A percentile compares a stretch with the other conserved stretches of the same genome.
These are phyloP conservation scores for Hyaloperonospora brassicae DNA, from an alignment of 352 stramenopile species.

Conservation along the genomic window DNA sequence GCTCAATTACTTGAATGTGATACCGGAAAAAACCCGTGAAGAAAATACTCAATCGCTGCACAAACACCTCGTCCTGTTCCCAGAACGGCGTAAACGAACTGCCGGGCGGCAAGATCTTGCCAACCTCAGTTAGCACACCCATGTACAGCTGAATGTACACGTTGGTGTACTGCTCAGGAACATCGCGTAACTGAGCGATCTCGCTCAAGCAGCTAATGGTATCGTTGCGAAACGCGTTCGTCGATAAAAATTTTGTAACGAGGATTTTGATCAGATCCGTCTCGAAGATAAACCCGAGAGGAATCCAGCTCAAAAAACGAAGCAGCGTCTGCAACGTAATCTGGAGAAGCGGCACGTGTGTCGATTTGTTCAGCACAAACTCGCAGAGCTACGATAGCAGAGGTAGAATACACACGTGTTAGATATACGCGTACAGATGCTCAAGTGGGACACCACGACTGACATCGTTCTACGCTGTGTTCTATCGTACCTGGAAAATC, in stretches of 20 bases:
- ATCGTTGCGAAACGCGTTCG: conserved; percentile 93
- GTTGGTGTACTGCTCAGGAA: conserved; percentile 88
- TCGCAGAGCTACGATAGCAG: conserved; percentile 85
- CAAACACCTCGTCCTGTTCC: conserved; percentile 95
- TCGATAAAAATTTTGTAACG: conserved; percentile 94
- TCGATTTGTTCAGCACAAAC: conserved; percentile 95
- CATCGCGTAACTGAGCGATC: conserved; percentile 91
- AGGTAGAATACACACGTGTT: neutral
- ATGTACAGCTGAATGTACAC: conserved; percentile 94
- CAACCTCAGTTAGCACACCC: conserved; percentile 89
- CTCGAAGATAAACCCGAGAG: conserved; percentile 97
- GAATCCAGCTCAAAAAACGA: conserved; percentile 97
- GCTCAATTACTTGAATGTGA: conserved; percentile 93
- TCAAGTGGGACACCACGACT: neutral
- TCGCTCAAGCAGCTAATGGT: conserved; percentile 97
- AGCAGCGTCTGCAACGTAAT: conserved; percentile 96
- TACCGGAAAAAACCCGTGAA: conserved; percentile 92
- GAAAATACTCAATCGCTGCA: conserved; percentile 96
- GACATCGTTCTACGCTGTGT: neutral
- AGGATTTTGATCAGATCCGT: conserved; percentile 93
- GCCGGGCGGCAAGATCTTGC: conserved; percentile 86
- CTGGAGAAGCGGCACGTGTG: conserved; percentile 88
- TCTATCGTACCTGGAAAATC: conserved; percentile 86
- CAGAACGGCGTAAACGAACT: conserved; percentile 88
- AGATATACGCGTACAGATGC: neutral